phyloP scores from a whole-genome alignment of 108 stramenopile species.

The Mayamaea pseudoterrestris region DNA sequence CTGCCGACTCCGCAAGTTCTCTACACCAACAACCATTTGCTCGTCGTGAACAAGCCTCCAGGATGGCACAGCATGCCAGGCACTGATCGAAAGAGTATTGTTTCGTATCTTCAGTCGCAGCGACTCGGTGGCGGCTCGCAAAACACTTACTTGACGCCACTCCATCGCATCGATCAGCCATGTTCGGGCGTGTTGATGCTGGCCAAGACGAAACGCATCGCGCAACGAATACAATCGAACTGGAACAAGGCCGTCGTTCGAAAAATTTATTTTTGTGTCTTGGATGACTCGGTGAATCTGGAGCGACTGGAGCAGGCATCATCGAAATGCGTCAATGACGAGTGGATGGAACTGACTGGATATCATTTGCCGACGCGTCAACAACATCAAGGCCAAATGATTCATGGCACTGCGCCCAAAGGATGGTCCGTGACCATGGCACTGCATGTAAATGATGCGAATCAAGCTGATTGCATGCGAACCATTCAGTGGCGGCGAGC shows the following conservation, averaged over 20 bases:
- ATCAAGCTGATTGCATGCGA: neutral
- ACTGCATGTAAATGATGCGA: neutral
- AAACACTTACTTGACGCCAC: conserved; percentile 51
- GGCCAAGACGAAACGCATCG: conserved; percentile 72
- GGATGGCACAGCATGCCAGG: conserved; percentile 74
- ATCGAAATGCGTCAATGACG: too few relatives aligned
- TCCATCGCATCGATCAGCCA: conserved; percentile 81
- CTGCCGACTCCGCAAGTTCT: conserved; percentile 26
- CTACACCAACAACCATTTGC: conserved; percentile 67
- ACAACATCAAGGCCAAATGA: too few relatives aligned
- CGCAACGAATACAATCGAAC: conserved; percentile 46
- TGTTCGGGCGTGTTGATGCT: conserved; percentile 68
- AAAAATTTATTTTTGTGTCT: conserved; percentile 27
- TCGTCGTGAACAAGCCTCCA: conserved; percentile 75
- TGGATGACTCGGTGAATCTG: neutral
- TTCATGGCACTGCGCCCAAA: too few relatives aligned
- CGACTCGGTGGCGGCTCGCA: too few relatives aligned
- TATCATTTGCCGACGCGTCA: too few relatives aligned
- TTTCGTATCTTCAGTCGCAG: conserved; percentile 48
- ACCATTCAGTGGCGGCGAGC: conserved; percentile 9
- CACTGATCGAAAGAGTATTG: conserved; percentile 44
- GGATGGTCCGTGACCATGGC: conserved; percentile 10
- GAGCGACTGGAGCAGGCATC: too few relatives aligned
- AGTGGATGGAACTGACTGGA: conserved; percentile 9
- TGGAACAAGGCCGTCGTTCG: conserved; percentile 52